Base-by-base conservation (phyloP, 2,329 filamentous ascomycete species). In the Coniosporium tulheliwenetii region DNA sequence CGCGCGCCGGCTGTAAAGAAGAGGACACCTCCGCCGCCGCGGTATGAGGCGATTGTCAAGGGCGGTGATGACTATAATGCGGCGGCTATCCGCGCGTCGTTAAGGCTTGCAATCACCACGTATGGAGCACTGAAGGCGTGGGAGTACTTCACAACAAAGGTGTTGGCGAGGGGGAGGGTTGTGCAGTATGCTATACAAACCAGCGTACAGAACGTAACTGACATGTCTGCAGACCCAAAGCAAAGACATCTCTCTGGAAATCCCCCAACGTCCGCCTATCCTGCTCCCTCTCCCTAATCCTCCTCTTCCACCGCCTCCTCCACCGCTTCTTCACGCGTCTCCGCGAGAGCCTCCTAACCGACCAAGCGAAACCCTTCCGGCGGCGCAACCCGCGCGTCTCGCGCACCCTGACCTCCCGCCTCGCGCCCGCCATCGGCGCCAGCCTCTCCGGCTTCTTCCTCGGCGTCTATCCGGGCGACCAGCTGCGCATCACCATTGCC, bases 341-440 rank as follows among this genome's bases (percentile, higher is more conserved):
- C 36, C 79, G 89, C 38, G 69, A 73, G 1, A 85, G 85, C 47
- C 69, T 98, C 3, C 75, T 93, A 35, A 79, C 81, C 31, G 74
- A 84, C n/a, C 75, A 84, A 42, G 85, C 87, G 1, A 72, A 74
- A 41, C 80, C 84, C 0, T 95, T 96, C 61, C 75, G 86, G 10
- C 67, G 71, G 43, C 80, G 89, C 41, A 95, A 96, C 52, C 87
- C 87, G 1, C 74, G 75, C 13, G 75, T 86, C 10, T 73, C 83
- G 0, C 69, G 68, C 14, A 75, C 82, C 0, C 68, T 98, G 43
- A 94, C 86, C 0, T 93, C 85, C 2, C 71, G 73, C 8, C 81
- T 86, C 55, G 83, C 89, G 1, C 89, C 89, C 1, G 86, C 87
- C 2, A 71, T 95, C n/a, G 91, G 89, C 9, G 87, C 89, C 5